Percentiles rank a stretch among this genome's conserved stretches.
phyloP scores from a whole-genome alignment of 305 asterid species.

The Coffea humblotiana region DNA sequence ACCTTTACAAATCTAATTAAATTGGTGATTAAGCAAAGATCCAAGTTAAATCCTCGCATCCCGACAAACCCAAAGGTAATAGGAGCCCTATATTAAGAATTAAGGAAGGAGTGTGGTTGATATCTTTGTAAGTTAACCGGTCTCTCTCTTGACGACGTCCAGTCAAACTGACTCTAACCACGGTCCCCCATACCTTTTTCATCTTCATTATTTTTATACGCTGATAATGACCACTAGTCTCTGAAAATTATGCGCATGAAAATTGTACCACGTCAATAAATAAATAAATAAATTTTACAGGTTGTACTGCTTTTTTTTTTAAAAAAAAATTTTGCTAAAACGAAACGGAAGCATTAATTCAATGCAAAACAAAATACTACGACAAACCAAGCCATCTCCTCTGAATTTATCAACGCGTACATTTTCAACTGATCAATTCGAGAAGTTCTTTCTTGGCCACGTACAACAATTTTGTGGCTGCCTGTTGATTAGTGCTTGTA shows the following conservation, averaged over 20 bases:
- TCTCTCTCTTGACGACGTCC: slow-evolving; percentile 7
- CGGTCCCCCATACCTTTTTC: not conserved
- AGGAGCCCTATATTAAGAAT: not conserved
- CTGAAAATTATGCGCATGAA: too few species aligned
- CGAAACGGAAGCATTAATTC: too few species aligned
- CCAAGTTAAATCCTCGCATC: slow-evolving; percentile 10
- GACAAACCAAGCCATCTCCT: too few species aligned
- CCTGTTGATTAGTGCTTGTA: not conserved
- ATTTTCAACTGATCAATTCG: not conserved
- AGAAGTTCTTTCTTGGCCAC: not conserved
- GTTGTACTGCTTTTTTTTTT: too few species aligned
- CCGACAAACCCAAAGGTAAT: slow-evolving; percentile 7
- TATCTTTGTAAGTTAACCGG: slow-evolving; percentile 18
- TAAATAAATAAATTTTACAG: too few species aligned
- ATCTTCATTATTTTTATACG: not conserved
- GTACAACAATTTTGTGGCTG: slow-evolving; percentile 1
- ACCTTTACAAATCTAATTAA: not conserved
- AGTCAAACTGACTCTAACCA: slow-evolving; percentile 4
- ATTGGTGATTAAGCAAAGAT: slow-evolving; percentile 1
- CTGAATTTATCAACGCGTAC: too few species aligned
- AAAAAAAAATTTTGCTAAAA: too few species aligned
- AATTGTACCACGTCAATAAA: too few species aligned
- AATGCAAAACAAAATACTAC: too few species aligned
- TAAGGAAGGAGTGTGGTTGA: slow-evolving; percentile 4
- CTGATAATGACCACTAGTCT: not conserved